Percentiles rank a stretch among this genome's conserved stretches.
Conservation (phyloP, 2,329 filamentous ascomycete genomes). For the Nemania bipapillata region DNA sequence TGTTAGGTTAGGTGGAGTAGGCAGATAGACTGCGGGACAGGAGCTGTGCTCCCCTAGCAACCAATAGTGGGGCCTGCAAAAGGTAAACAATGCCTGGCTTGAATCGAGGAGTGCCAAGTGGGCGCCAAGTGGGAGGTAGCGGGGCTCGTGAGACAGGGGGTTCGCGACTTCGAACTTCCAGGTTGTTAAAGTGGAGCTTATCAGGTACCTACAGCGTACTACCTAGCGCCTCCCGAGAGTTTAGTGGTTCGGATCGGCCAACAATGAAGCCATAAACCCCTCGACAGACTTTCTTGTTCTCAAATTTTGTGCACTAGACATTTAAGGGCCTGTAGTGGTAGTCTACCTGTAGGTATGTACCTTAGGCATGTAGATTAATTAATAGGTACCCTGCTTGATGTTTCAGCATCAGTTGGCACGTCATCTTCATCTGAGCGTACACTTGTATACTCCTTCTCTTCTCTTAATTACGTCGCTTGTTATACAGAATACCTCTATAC, state of each 20-base stretch:
- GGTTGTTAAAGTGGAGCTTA: neutral
- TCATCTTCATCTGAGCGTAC: neutral
- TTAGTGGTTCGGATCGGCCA: neutral
- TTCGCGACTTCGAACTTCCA: neutral
- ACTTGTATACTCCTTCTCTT: too few relatives aligned
- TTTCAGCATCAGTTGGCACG: slow-evolving; percentile 29
- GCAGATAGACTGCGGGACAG: slow-evolving; percentile 16
- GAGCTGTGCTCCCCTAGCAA: slow-evolving; percentile 44
- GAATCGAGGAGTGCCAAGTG: slow-evolving; percentile 13
- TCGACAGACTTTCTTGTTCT: slow-evolving; percentile 31
- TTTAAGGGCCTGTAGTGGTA: too few relatives aligned
- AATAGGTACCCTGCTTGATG: too few relatives aligned
- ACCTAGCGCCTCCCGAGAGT: neutral
- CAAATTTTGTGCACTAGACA: neutral
- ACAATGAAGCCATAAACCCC: neutral
- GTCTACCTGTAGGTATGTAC: too few relatives aligned
- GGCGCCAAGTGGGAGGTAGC: neutral
- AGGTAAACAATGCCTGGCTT: slow-evolving; percentile 46
- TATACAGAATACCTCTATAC: too few relatives aligned
- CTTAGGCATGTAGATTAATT: too few relatives aligned
- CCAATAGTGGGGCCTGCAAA: slow-evolving; percentile 41
- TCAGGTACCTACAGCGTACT: neutral
- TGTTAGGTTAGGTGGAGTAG: slow-evolving; percentile 3
- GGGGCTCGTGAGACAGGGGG: neutral
- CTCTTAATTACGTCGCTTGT: neutral